phyloP scores from a whole-genome alignment of 1,284 basidiomycete genomes.

The Malassezia psittaci region DNA sequence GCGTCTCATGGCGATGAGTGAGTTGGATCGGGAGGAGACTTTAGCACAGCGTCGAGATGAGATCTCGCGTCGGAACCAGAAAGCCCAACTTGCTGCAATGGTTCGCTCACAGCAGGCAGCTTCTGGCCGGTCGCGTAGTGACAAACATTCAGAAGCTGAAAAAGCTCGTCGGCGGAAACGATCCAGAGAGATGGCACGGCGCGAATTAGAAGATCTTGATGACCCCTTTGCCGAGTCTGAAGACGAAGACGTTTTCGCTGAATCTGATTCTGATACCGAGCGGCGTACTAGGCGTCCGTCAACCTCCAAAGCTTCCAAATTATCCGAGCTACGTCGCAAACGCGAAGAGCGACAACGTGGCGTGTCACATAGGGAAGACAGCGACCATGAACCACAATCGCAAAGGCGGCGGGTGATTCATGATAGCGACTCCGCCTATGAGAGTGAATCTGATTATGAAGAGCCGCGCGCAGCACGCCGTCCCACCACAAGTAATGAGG shows the following conservation, averaged over 20 bases:
- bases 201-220: conserved; percentile 15
- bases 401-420: conserved; percentile 10
- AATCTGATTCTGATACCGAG: conserved; percentile 18
- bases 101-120: conserved; percentile 57
- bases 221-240: conserved; percentile 15
- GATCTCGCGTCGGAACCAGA: conserved; percentile 65
- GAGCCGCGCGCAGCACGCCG: conserved; percentile 2
- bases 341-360: conserved; percentile 27
- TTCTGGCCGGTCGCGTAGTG: conserved; percentile 19
- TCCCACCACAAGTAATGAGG: not conserved
- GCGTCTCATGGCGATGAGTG: conserved; percentile 68
- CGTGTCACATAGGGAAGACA: conserved; percentile 11
- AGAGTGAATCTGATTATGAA: conserved; percentile 19
- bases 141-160: conserved; percentile 11
- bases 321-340: conserved; percentile 29
- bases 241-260: conserved; percentile 15
- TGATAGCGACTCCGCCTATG: conserved; percentile 25
- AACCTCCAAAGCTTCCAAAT: conserved; percentile 28
- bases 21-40: conserved; percentile 77
- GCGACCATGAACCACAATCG: conserved; percentile 16
- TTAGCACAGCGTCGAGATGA: conserved; percentile 69
- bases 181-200: conserved; percentile 9
- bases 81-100: conserved; percentile 65
- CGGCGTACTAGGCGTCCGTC: conserved; percentile 48
- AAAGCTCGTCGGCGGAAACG: conserved; percentile 11